These are phyloP conservation scores for Chlorella vulgaris DNA, from an alignment of 139 green algal genomes.

Conservation along the genomic window DNA sequence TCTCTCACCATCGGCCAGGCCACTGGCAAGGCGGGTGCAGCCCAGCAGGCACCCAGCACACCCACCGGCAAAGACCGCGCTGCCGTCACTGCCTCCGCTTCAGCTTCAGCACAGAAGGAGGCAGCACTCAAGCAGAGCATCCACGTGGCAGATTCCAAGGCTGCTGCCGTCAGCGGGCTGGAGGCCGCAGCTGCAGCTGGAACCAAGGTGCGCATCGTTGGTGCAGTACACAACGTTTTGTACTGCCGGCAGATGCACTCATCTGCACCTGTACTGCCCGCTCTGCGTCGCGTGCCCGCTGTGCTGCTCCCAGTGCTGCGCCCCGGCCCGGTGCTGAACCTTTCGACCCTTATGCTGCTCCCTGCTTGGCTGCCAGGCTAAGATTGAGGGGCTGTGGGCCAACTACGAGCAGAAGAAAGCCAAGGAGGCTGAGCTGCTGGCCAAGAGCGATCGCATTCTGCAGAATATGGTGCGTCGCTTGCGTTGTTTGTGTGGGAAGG, in stretches of 20 bases:
- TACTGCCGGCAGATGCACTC: no score
- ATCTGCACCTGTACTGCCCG: no score
- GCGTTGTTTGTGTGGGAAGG: no score
- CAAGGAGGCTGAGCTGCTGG: conserved; percentile 18
- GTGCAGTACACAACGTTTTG: no score
- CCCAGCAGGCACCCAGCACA: not conserved
- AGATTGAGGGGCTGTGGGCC: conserved; percentile 4
- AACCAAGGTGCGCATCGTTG: not conserved
- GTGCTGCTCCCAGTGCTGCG: not conserved
- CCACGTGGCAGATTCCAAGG: conserved; percentile 1
- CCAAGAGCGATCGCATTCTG: conserved; percentile 21
- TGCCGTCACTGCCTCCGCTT: no score
- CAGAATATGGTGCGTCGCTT: not conserved
- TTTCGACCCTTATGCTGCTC: no score
- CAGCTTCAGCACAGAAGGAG: no score
- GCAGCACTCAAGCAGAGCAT: not conserved
- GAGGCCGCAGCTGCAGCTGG: no score
- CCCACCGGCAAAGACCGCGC: not conserved
- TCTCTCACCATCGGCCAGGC: not conserved
- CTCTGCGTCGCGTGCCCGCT: no score
- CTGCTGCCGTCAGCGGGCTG: no score
- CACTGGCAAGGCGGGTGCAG: not conserved
- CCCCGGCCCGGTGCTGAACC: no score
- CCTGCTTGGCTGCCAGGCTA: not conserved
- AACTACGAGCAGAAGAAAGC: conserved; percentile 9